Evolutionary conservation across 345 rosid genomes (phyloP), one percentile per base, ranked within the genome.

Genomic region (Eucalyptus sp.): DNA sequence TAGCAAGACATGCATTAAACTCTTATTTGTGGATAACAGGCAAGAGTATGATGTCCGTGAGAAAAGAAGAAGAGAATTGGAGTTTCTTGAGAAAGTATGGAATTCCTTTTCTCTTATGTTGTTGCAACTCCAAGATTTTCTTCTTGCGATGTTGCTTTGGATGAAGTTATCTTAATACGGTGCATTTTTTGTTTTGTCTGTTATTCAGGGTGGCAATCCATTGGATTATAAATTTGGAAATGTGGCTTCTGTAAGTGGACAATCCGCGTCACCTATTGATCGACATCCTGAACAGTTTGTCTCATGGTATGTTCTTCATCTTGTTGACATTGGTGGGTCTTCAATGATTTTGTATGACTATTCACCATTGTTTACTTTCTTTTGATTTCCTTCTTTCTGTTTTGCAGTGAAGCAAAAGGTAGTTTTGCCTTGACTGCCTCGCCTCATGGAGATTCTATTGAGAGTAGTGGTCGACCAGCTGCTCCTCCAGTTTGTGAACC

Each of bases 21-120:
- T 52, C 84, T 76, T 62, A 68, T 89, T 92, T 90, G 41, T 87
- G 90, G 90, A 50, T 89, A 90, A 93, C 98, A 98, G 99, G 91
- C 98, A 95, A 91, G 99, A 97, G 95, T 97, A 95, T 95, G 97
- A 98, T 94, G 98, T 96, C 88, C 98, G 99, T 5, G 99, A 97
- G 93, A 97, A 96, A 95, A 95, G 99, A 92, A 94, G 97, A 93
- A 94, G 96, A 91, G 99, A 98, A 89, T 90, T 98, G 89, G 99
- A 98, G 90, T 98, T 96, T 93, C 97, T 98, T 83, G 98, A 96
- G 95, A 97, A 98, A 96, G 99, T 98, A 98, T 88, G 96, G 83
- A 27, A 58, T 31, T 48, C 58, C 58, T 68, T 87, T 31, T 41
- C 27, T 24, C 49, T 46, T 62, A 24, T 60, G 33, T 50, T 50